A percentile compares a stretch with the other conserved stretches of the same genome.
phyloP scores from a whole-genome alignment of 495 filamentous ascomycete species.

The Aspergillus sclerotiicarbonarius region DNA sequence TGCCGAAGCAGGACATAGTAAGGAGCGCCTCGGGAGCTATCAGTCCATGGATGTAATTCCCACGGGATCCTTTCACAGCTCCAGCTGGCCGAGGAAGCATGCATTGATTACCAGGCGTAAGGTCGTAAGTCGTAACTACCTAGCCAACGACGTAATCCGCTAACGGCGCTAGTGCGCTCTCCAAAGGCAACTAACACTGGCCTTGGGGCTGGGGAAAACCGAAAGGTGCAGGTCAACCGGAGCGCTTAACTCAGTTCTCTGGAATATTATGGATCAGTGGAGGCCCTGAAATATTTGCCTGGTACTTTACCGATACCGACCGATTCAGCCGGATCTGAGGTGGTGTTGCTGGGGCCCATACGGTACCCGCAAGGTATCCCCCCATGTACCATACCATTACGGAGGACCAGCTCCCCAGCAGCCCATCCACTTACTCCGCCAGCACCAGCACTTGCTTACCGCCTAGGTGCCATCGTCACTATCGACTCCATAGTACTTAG shows the following conservation, averaged over 20 bases:
- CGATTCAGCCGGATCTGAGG: too few species aligned
- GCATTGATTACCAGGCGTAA: background rate
- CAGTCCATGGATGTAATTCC: background rate
- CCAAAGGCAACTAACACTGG: conserved; percentile 22
- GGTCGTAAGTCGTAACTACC: background rate
- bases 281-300: conserved; percentile 13
- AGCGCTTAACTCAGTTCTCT: conserved; percentile 7
- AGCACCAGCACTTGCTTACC: background rate
- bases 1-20: background rate
- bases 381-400: background rate
- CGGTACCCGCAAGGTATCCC: background rate
- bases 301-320: background rate
- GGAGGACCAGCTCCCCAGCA: background rate
- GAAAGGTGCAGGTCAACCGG: conserved; percentile 17
- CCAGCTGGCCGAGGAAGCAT: background rate
- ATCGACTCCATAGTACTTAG: background rate
- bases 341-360: background rate
- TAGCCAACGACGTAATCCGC: conserved; percentile 6
- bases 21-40: background rate
- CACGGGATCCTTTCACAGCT: background rate
- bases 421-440: background rate
- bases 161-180: conserved; percentile 13
- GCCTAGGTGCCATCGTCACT: background rate
- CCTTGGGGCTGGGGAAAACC: conserved; percentile 18
- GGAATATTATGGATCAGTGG: conserved; percentile 23